Evolutionary conservation across 2,329 filamentous ascomycete genomes (phyloP), one percentile per base, ranked within the genome.

Genomic region (Colletotrichum coccodes): DNA sequence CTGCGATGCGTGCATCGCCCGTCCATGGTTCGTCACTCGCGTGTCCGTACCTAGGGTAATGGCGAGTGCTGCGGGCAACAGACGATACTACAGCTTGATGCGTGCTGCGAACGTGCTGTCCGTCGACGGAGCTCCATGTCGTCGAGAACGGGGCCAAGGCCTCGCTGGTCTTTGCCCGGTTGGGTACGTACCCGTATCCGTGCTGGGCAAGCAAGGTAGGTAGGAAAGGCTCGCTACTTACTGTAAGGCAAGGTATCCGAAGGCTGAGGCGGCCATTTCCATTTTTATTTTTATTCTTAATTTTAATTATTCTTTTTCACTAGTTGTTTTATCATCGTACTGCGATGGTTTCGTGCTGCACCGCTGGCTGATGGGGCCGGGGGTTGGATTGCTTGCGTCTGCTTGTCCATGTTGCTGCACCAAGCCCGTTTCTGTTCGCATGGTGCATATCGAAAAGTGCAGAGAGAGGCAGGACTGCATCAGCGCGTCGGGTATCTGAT

Each of bases 361-460:
- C 28, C 30, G 57, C 8, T 38, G 16, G 54, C n/a, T 18, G 28
- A 58, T 46, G 54, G 40, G 28, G 40, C 54, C 57, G 64, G 30
- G n/a, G 64, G 28, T 36, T 49, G 54, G 54, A 65, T 65, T 65
- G 61, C 65, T 60, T 65, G 65, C 65, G 34, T 65, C 65, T 60
- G 49, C 54, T 65, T 50, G 52, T 60, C 11, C 32, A 34, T 47
- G 40, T 23, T 46, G 44, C 54, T 65, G 65, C 65, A 68, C 44
- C 14, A 59, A 26, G 61, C 61, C 46, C 44, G 53, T 59, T 64
- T 64, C 61, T 59, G 44, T 64, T 64, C 53, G 53, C 61, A 68
- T 65, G 28, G 38, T 47, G 56, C 63, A 52, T 34, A 34, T 52
- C 49, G 46, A 23, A 14, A 40, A 40, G 38, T 18, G 38, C 38